Conservation (phyloP, 768 basidiomycete species). For the Leccinum barrowsii region DNA sequence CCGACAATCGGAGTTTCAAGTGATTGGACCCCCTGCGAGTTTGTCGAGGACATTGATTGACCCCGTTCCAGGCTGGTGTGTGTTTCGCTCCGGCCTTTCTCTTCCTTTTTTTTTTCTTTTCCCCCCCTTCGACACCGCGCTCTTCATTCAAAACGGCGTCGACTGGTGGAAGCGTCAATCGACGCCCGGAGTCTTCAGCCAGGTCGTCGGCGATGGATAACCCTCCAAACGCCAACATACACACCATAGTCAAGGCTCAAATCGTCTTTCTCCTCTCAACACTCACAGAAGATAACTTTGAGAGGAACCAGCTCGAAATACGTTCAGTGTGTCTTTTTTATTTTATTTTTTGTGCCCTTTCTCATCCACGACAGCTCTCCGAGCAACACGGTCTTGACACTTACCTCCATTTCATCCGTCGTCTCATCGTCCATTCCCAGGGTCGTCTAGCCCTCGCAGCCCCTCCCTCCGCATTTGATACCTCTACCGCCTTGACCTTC, state of each 20-base stretch:
- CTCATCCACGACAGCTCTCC: slow-evolving; percentile 62
- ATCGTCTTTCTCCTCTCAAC: slow-evolving; percentile 97
- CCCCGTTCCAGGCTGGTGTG: slow-evolving; percentile 31
- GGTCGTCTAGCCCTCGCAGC: slow-evolving; percentile 58
- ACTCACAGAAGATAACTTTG: slow-evolving; percentile 95
- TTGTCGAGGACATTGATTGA: slow-evolving; percentile 19
- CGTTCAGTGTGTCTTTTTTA: slow-evolving; percentile 67
- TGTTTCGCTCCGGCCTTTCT: slow-evolving; percentile 29
- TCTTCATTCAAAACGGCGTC: slow-evolving; percentile 58
- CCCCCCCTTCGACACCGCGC: slow-evolving; percentile 26
- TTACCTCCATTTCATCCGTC: slow-evolving; percentile 95
- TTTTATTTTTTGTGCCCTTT: slow-evolving; percentile 5
- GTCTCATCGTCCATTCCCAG: slow-evolving; percentile 88
- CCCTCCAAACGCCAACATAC: slow-evolving; percentile 79
- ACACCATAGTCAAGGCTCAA: slow-evolving; percentile 94
- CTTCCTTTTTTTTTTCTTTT: slow-evolving; percentile 20
- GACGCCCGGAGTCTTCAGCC: slow-evolving; percentile 73
- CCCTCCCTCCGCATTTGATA: slow-evolving; percentile 63
- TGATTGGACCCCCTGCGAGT: slow-evolving; percentile 11
- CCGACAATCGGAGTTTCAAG: slow-evolving; percentile 23
- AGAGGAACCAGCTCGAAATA: slow-evolving; percentile 91
- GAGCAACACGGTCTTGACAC: slow-evolving; percentile 97
- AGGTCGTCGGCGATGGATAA: slow-evolving; percentile 84
- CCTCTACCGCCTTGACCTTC: slow-evolving; percentile 77
- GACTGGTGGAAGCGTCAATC: slow-evolving; percentile 60